Base-by-base conservation (phyloP, 2,329 filamentous ascomycete genomes). In the Talaromyces sp. region DNA sequence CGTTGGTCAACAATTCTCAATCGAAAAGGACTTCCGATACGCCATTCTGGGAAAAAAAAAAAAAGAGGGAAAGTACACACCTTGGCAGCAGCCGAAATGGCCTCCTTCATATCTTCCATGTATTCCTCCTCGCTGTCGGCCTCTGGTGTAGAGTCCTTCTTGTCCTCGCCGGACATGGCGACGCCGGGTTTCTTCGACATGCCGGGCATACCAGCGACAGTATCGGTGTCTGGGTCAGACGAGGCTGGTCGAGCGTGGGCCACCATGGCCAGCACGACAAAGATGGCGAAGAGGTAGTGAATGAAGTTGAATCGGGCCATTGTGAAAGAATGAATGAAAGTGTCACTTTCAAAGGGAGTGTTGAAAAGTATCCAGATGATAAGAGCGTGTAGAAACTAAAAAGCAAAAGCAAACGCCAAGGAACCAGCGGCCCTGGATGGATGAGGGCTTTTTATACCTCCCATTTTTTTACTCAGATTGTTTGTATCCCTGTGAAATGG, bases 261-360 rank as follows among this genome's bases (percentile, higher is more conserved):
- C 31, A 70, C 56, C 8, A 70, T 60, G 7, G 70, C 73, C 29
- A 75, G 64, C 56, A 69, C 62, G 27, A 74, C 62, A 55, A 70
- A 65, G 50, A 69, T 58, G 19, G 71, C 67, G 29, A 73, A 60
- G 56, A 72, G 62, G 27, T 69, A 71, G 24, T 72, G 46, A 49
- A 62, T 55, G 54, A 55, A 7, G 31, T 53, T 72, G 65, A 71
- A 64, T 43, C 71, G 72, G 50, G 69, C 65, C 72, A 75, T 74
- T 63, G 31, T 69, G 63, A 46, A 58, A 31, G 27, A 54, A 60
- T 51, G 41, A 50, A 57, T 60, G 58, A 29, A 11, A 5, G 13
- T 46, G 21, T 56, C 26, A 21, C 32, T 11, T 31, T 46, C 11
- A 19, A 11, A n/a, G 3, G 26, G n/a, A 11, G 43, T 46, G 21